Base-by-base conservation (phyloP, 1,284 basidiomycete genomes). In the Sporisorium sorghi region DNA sequence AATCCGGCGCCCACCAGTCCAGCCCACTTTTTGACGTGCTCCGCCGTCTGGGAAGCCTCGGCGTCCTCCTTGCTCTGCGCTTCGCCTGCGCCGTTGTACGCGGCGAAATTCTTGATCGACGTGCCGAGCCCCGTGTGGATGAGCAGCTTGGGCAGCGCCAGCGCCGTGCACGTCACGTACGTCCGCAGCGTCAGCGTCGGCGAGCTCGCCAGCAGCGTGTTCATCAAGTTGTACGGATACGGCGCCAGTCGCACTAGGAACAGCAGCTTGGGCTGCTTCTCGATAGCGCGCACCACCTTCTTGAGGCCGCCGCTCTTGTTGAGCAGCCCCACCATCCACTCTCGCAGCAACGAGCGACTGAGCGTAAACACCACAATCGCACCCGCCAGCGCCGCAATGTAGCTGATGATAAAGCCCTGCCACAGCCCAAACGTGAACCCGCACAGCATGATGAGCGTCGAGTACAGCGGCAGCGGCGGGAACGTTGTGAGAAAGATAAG, bases 381-480 rank as follows among this genome's bases (percentile, higher is more conserved):
- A 69, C 92, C 92, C 2, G 88, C 86, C 35, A 94, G 89, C 7
- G 93, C 92, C n/a, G 93, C 90, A 76, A 88, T 88, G 85, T 94
- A 94, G 56, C 92, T 93, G 83, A 94, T 89, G 78, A 91, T 85
- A 64, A 91, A 91, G 75, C 93, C 92, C 49, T 88, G 88, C 89
- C 90, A 90, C 30, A 91, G 87, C 58, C 93, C 92, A 81, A 90
- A 94, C 15, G 92, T 92, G 85, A 93, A 94, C 39, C 92, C 92
- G 61, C 92, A 92, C 72, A 94, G 88, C 79, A 92, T 88, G 84
- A 93, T 92, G 86, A 94, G 88, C 10, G 92, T 94, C 75, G 92
- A 93, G 85, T 94, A 94, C 73, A 94, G 87, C 44, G 92, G 93
- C 53, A 94, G 79, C 42, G 93, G 93, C 58, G 92, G 84, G 82